Base-by-base conservation (phyloP, 2,329 filamentous ascomycete species). In the Cercospora zeae-maydis region DNA sequence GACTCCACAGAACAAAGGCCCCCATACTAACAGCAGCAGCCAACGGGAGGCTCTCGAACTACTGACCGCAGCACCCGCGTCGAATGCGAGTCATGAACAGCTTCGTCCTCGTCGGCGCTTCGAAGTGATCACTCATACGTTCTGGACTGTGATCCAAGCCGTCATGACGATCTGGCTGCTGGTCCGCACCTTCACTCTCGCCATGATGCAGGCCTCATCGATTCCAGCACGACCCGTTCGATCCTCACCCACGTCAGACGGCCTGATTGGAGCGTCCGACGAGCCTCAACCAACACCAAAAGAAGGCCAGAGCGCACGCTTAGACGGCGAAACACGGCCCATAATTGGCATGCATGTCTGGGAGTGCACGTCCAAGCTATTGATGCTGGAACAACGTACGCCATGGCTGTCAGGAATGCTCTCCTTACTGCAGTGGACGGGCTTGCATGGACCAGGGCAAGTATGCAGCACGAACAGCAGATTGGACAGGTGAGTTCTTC, bases 351-450 rank as follows among this genome's bases (percentile, higher is more conserved):
- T 95, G 83, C 86, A 85, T 71, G 75, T 91, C 58, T 96, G 90
- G 87, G 82, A 86, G 71, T 91, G 90, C 77, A 76, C 88, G 61
- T 87, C 87, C 66, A 87, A 86, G 75, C 77, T 96, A 66, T 78
- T 92, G 69, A 87, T 92, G 80, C 78, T 96, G 73, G 83, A 88
- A 69, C 77, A 81, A 68, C 90, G 92, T 77, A 96, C 96, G 92
- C 93, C 93, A 67, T 98, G 93, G 93, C 83, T 96, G 61, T 83
- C 83, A 73, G 91, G 91, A 74, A 80, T 85, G 69, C 76, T 95
- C 64, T 89, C 90, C 62, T 84, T 96, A 77, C 76, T 89, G 69
- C 91, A 95, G 78, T 88, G 90, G 82, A 82, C 86, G 69, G 83
- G 87, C 72, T 78, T 93, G 73, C 81, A 82, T 72, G 91, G 92